These are phyloP conservation scores for Trametes pubescens DNA, from an alignment of 1,284 basidiomycete species.

Conservation along the genomic window DNA sequence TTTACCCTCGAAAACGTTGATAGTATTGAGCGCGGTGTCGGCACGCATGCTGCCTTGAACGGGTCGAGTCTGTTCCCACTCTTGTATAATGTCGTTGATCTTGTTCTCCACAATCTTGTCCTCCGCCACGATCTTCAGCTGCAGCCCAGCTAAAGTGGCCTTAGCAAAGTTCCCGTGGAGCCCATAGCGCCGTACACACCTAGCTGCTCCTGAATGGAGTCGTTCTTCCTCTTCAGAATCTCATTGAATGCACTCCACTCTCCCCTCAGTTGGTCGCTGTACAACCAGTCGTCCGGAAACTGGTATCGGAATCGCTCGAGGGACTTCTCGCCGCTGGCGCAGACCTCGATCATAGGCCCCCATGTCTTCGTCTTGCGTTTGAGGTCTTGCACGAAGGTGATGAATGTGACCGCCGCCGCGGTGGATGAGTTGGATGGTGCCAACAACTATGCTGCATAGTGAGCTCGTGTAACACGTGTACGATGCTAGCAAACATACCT, in stretches of 20 bases:
- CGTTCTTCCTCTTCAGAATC: slow-evolving; percentile 97
- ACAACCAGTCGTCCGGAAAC: slow-evolving; percentile 97
- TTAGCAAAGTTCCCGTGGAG: not conserved
- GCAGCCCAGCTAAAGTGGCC: slow-evolving; percentile 78
- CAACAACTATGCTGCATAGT: slow-evolving; percentile 42
- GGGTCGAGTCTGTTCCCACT: slow-evolving; percentile 97
- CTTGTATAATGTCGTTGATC: slow-evolving; percentile 87
- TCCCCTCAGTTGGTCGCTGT: slow-evolving; percentile 95
- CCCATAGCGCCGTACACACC: slow-evolving; percentile 53
- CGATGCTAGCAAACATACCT: slow-evolving; percentile 37
- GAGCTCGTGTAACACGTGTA: not conserved
- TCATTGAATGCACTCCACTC: slow-evolving; percentile 99
- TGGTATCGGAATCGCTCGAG: slow-evolving; percentile 97
- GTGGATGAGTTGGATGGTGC: slow-evolving; percentile 82
- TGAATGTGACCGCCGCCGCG: slow-evolving; percentile 97
- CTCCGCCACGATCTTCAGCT: slow-evolving; percentile 99
- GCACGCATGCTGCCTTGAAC: slow-evolving; percentile 96
- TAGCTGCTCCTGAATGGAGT: slow-evolving; percentile 97
- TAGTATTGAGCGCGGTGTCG: slow-evolving; percentile 94
- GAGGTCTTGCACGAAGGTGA: slow-evolving; percentile 98
- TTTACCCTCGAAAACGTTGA: slow-evolving; percentile 93
- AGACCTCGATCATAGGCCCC: slow-evolving; percentile 97
- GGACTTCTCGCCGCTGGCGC: slow-evolving; percentile 94
- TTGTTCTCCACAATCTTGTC: slow-evolving; percentile 97
- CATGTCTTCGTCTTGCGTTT: slow-evolving; percentile 97